Conservation (phyloP, 305 asterid genomes). For the Fraxinus ornus region DNA sequence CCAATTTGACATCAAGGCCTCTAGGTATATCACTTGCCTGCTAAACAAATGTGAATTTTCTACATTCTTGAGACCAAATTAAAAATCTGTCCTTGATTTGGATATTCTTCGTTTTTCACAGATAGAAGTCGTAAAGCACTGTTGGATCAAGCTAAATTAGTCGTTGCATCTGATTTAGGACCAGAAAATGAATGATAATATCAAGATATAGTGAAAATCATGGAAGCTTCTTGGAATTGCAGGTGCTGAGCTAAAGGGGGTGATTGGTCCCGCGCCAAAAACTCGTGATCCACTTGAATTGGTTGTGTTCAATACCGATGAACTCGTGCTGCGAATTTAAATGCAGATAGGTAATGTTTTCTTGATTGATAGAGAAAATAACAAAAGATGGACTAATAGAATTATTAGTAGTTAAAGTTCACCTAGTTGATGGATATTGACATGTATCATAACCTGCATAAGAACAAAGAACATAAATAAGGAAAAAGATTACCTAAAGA, state of each 20-base stretch:
- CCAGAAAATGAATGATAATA: slow-evolving; percentile 24
- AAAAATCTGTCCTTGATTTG: not conserved
- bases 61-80: not conserved
- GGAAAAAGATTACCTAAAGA: not conserved
- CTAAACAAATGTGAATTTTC: not conserved
- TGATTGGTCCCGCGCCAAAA: slow-evolving; percentile 65
- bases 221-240: slow-evolving; percentile 12
- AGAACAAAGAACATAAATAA: not conserved
- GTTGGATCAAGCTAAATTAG: not conserved
- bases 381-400: not conserved
- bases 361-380: not conserved
- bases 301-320: slow-evolving; percentile 66
- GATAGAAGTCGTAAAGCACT: not conserved
- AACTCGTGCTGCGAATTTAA: slow-evolving; percentile 63
- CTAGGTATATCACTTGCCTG: not conserved
- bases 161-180: not conserved
- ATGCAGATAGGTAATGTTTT: not conserved
- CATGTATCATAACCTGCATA: slow-evolving; percentile 73
- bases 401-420: slow-evolving; percentile 1
- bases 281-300: slow-evolving; percentile 68
- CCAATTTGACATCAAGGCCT: slow-evolving; percentile 23
- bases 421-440: slow-evolving; percentile 71
- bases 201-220: slow-evolving; percentile 20
- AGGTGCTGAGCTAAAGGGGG: slow-evolving; percentile 51
- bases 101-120: slow-evolving; percentile 1